Conservation (phyloP, 1,284 basidiomycete genomes). For the Hymenochaete sp. region DNA sequence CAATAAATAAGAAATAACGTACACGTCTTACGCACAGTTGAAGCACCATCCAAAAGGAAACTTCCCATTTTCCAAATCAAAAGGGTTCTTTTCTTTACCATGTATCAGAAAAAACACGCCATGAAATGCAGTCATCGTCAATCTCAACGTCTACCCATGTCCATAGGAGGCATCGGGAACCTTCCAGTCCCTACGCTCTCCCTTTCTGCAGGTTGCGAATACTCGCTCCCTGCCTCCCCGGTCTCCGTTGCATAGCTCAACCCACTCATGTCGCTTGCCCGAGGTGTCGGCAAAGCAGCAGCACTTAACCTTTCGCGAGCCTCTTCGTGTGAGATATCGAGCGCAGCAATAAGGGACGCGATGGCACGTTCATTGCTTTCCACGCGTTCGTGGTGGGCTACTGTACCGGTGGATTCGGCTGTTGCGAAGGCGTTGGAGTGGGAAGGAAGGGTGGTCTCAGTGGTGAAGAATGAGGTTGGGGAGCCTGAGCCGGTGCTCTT, state of each 20-base stretch:
- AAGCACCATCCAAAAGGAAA: no score
- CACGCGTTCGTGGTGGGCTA: constrained; percentile 5
- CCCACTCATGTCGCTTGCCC: constrained; percentile 2
- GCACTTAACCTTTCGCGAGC: constrained; percentile 14
- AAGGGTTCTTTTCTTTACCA: no score
- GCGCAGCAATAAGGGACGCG: constrained; percentile 16
- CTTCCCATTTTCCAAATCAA: no score
- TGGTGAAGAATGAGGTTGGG: constrained; percentile 11
- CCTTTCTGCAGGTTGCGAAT: no score
- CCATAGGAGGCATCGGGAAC: no score
- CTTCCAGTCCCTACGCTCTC: no score
- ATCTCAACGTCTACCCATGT: no score
- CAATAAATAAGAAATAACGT: no score
- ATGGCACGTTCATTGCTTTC: constrained; percentile 14
- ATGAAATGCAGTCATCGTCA: no score
- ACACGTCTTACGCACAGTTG: no score
- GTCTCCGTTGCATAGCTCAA: constrained; percentile 5
- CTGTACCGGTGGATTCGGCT: background rate
- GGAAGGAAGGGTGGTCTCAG: constrained; percentile 5
- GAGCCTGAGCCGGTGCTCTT: constrained; percentile 4
- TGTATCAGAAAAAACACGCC: no score
- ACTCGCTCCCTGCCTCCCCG: no score
- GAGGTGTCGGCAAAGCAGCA: constrained; percentile 11
- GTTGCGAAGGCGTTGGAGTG: constrained; percentile 6
- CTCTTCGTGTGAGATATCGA: constrained; percentile 16